Conservation (phyloP, 2,329 filamentous ascomycete species). For the Chrysoporthe austroafricana region DNA sequence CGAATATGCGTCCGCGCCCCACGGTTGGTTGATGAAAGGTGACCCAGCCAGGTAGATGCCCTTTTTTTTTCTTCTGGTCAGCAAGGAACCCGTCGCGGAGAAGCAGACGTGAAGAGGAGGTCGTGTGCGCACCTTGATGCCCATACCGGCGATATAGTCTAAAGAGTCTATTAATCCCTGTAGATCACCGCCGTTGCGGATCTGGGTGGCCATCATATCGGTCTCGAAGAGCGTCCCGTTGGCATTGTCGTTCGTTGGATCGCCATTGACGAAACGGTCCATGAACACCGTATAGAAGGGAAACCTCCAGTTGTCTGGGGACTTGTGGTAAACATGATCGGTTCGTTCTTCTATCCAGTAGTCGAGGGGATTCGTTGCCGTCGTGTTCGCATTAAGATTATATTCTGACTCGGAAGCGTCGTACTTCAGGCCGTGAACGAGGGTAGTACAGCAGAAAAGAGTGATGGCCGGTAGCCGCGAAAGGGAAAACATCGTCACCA, state of each 20-base stretch:
- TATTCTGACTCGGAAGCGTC: slow-evolving; percentile 46
- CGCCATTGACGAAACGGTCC: slow-evolving; percentile 67
- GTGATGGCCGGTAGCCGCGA: slow-evolving; percentile 35
- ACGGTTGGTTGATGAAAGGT: slow-evolving; percentile 66
- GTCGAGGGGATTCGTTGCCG: slow-evolving; percentile 58
- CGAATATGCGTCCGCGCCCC: slow-evolving; percentile 63
- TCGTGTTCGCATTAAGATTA: slow-evolving; percentile 64
- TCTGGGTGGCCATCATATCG: slow-evolving; percentile 62
- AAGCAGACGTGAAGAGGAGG: neutral
- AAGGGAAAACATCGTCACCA: slow-evolving; percentile 36
- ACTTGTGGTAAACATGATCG: slow-evolving; percentile 52
- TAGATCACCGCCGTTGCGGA: slow-evolving; percentile 66
- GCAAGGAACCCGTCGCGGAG: neutral
- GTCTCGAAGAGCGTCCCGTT: slow-evolving; percentile 65
- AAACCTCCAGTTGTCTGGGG: slow-evolving; percentile 66
- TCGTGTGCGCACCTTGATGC: slow-evolving; percentile 50
- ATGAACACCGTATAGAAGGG: slow-evolving; percentile 69
- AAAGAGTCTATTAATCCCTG: slow-evolving; percentile 61
- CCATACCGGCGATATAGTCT: slow-evolving; percentile 68
- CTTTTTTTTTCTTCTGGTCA: slow-evolving; percentile 30
- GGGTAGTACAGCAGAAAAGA: slow-evolving; percentile 31
- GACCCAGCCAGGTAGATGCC: slow-evolving; percentile 67
- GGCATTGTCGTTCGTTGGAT: slow-evolving; percentile 65
- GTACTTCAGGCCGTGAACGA: slow-evolving; percentile 38
- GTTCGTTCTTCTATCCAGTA: slow-evolving; percentile 58